Conservation (phyloP, 768 basidiomycete genomes). For the Boletus reticuloceps region DNA sequence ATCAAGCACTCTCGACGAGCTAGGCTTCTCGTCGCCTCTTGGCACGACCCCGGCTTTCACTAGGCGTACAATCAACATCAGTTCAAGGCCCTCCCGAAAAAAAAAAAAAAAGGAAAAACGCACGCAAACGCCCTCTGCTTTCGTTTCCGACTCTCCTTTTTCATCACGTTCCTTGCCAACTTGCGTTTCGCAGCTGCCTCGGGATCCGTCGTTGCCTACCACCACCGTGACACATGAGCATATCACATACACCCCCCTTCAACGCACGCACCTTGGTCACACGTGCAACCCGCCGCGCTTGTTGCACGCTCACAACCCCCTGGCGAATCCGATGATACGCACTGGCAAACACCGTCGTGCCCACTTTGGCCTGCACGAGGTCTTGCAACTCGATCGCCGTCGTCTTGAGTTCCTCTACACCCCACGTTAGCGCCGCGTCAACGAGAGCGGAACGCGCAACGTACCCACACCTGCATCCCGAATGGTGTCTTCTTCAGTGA, state of each 20-base stretch:
- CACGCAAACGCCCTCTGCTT: constrained; percentile 62
- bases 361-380: constrained; percentile 83
- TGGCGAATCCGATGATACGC: constrained; percentile 83
- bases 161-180: constrained; percentile 63
- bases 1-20: too few relatives aligned
- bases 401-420: constrained; percentile 76
- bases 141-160: constrained; percentile 85
- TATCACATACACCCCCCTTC: too few relatives aligned
- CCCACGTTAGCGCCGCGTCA: neutral
- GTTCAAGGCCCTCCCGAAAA: neutral
- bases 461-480: constrained; percentile 76
- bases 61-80: constrained; percentile 12
- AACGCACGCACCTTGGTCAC: constrained; percentile 43
- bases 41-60: constrained; percentile 48
- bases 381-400: constrained; percentile 83
- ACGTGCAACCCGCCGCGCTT: constrained; percentile 66
- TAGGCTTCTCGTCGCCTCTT: constrained; percentile 42
- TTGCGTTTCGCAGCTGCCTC: constrained; percentile 75
- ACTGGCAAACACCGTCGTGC: constrained; percentile 77
- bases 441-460: constrained; percentile 19
- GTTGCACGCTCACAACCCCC: constrained; percentile 58
- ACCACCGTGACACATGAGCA: neutral
- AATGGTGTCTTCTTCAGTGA: constrained; percentile 84
- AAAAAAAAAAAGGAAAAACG: constrained; percentile 30
- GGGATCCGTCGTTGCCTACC: constrained; percentile 68